phyloP scores from a whole-genome alignment of 2,329 filamentous ascomycete species.

The Decorospora gaudefroyi region DNA sequence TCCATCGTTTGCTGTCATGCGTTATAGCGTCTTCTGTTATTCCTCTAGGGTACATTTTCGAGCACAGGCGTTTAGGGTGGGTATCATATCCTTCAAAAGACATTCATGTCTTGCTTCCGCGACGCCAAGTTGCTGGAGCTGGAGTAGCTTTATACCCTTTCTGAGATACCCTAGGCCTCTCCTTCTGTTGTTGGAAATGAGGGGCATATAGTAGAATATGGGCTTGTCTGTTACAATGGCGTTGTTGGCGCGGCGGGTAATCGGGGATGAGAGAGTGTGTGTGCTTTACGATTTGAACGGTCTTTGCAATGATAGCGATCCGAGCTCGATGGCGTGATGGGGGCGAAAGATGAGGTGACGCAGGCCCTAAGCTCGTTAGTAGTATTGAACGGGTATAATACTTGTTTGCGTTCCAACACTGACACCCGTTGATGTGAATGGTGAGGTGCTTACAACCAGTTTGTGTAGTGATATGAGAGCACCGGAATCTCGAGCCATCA shows the following conservation, averaged over 20 bases:
- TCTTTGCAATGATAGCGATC: conserved; percentile 2
- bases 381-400: conserved; percentile 6
- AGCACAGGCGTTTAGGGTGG: conserved; percentile 26
- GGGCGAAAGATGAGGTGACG: conserved; percentile 2
- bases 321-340: conserved; percentile 11
- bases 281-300: conserved; percentile 4
- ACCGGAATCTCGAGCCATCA: no score
- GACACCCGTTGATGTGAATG: no score
- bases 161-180: conserved; percentile 33
- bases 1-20: conserved; percentile 14
- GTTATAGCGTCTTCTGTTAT: conserved; percentile 22
- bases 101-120: conserved; percentile 8
- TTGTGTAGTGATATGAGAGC: no score
- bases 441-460: not conserved
- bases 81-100: conserved; percentile 5
- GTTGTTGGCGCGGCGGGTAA: conserved; percentile 10
- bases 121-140: conserved; percentile 3
- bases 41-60: conserved; percentile 31
- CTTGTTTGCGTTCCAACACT: not conserved
- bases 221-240: conserved; percentile 16
- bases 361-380: conserved; percentile 9
- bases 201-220: conserved; percentile 22
- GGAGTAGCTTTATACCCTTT: conserved; percentile 30
- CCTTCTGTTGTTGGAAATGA: conserved; percentile 16
- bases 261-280: conserved; percentile 7